These are phyloP conservation scores for Suillus cothurnatus DNA, from an alignment of 768 basidiomycete genomes.

Conservation along the genomic window DNA sequence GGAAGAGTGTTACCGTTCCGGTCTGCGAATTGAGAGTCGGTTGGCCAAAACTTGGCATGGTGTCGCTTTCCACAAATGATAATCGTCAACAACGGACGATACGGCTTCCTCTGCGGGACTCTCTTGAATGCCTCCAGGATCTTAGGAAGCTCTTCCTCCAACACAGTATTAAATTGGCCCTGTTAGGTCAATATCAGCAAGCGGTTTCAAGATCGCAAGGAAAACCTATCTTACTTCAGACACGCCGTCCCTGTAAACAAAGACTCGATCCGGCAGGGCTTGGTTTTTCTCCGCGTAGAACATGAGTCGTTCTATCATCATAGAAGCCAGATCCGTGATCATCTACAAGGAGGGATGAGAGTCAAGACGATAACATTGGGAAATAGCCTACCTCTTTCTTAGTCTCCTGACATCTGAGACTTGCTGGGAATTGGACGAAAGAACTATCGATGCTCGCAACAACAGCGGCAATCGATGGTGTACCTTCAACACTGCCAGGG, in stretches of 20 bases:
- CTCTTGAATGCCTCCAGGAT: constrained; percentile 60
- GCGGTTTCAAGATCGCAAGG: background rate
- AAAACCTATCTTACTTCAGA: constrained; percentile 58
- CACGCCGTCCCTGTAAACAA: constrained; percentile 81
- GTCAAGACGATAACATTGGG: background rate
- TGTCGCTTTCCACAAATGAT: constrained; percentile 80
- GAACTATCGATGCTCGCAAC: constrained; percentile 72
- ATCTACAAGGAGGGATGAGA: constrained; percentile 49
- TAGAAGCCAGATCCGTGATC: constrained; percentile 61
- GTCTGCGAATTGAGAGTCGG: constrained; percentile 49
- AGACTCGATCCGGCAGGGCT: constrained; percentile 63
- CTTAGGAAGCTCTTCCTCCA: constrained; percentile 61
- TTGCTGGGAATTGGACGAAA: constrained; percentile 80
- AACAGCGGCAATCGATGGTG: constrained; percentile 83
- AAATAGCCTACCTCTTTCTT: constrained; percentile 25
- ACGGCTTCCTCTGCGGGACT: constrained; percentile 44
- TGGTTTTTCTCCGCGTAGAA: constrained; percentile 58
- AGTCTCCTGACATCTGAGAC: constrained; percentile 61
- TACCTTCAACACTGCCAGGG: constrained; percentile 63
- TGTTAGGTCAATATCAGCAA: constrained; percentile 25
- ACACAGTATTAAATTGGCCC: constrained; percentile 73
- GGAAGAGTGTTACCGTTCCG: constrained; percentile 77
- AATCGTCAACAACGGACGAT: constrained; percentile 68
- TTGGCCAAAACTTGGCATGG: constrained; percentile 60
- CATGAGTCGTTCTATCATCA: constrained; percentile 72